These are phyloP conservation scores for Neurospora sublineolata DNA, from an alignment of 495 filamentous ascomycete species.

Conservation along the genomic window DNA sequence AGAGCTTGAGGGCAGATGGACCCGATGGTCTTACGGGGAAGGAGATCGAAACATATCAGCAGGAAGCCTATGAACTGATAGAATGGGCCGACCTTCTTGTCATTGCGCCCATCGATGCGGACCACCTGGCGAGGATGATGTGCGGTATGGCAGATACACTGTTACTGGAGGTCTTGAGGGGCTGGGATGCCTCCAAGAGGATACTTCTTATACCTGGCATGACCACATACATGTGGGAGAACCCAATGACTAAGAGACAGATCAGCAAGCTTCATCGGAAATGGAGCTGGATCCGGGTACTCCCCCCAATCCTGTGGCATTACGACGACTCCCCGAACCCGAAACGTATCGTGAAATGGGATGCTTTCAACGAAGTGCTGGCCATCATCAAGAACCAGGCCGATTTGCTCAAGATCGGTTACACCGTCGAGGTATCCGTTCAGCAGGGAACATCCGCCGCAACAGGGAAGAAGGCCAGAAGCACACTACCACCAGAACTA, in stretches of 20 bases:
- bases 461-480: slow-evolving; percentile 16
- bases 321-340: slow-evolving; percentile 41
- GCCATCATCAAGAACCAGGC: slow-evolving; percentile 56
- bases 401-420: slow-evolving; percentile 48
- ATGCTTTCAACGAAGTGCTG: slow-evolving; percentile 52
- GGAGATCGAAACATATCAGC: slow-evolving; percentile 34
- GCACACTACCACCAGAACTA: slow-evolving; percentile 61
- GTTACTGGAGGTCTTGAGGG: slow-evolving; percentile 60
- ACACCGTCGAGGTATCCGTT: slow-evolving; percentile 43
- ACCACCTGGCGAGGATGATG: slow-evolving; percentile 72
- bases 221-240: slow-evolving; percentile 73
- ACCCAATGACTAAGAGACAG: slow-evolving; percentile 73
- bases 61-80: slow-evolving; percentile 57
- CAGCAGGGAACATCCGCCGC: slow-evolving; percentile 19
- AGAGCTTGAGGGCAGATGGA: slow-evolving; percentile 17
- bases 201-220: slow-evolving; percentile 74
- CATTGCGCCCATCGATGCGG: slow-evolving; percentile 72
- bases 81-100: slow-evolving; percentile 83
- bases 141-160: slow-evolving; percentile 64
- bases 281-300: slow-evolving; percentile 71
- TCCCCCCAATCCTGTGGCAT: slow-evolving; percentile 61
- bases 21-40: slow-evolving; percentile 18
- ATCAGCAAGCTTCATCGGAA: slow-evolving; percentile 65
- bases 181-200: slow-evolving; percentile 76
- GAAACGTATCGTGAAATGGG: slow-evolving; percentile 50